Evolutionary conservation across 257 asterid species (phyloP), one percentile per base, ranked within the genome.

Genomic region (Solanum medicagineum): DNA sequence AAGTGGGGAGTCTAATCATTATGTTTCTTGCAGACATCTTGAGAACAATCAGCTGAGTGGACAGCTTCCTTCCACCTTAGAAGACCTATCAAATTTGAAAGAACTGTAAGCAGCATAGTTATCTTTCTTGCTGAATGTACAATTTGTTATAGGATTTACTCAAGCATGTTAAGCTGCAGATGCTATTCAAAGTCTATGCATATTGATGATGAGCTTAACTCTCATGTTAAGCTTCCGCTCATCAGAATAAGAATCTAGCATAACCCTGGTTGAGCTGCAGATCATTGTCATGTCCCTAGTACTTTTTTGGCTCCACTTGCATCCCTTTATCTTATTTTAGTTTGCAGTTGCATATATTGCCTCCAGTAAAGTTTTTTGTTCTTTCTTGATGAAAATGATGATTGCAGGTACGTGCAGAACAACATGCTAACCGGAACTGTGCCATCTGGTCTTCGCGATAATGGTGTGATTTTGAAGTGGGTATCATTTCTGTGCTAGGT

Each of bases 381-480:
- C 66, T 53, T 26, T 83, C 83, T 14, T 85, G 81, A 77, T 80
- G 65, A 65, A 45, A 68, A 57, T 81, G 57, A 80, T 86, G 75
- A n/a, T 83, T 89, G 90, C 96, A 97, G 99, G 95, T 92, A 92
- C 74, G 88, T 95, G 87, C 98, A 97, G 88, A 91, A 93, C 91
- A 97, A 97, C 89, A 74, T 66, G 92, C 91, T 97, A 79, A 87
- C 93, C 1, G 99, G 98, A 90, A 84, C 81, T 77, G 89, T 97
- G 81, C 93, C 99, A 7, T 89, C 98, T 20, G 86, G 88, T 80
- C 98, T 97, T 89, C 91, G 91, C 32, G 86, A 88, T 51, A 97
- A 92, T 88, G 90, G 89, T 85, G 88, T 94, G 81, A 83, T 84
- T 86, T 90, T 94, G 55, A 97, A 94, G 99, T 97, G 91, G 87